Evolutionary conservation across 2,329 filamentous ascomycete genomes (phyloP).

Genomic region (Apiospora kogelbergensis): DNA sequence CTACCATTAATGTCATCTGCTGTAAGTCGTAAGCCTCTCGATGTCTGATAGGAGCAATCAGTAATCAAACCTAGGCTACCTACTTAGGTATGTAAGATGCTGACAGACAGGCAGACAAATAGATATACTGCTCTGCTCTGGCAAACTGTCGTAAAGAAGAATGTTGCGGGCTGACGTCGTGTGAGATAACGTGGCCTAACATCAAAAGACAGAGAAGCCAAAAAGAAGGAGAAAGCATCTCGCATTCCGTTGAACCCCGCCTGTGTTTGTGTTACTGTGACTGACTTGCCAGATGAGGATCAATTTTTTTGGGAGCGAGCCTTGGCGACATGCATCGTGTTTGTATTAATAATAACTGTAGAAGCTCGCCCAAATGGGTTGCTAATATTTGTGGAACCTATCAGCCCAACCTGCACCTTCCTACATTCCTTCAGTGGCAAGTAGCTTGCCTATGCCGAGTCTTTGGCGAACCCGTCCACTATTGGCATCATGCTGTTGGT

Average conservation of each 20-base stretch:
- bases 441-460: background rate
- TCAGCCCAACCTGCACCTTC: background rate
- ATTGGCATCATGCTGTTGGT: background rate
- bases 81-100: background rate
- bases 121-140: background rate
- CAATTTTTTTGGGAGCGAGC: background rate
- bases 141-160: background rate
- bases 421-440: background rate
- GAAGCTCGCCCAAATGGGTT: background rate
- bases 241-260: background rate
- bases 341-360: conserved; percentile 7
- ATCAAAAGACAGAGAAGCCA: background rate
- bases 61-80: background rate
- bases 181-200: background rate
- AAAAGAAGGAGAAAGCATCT: background rate
- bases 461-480: background rate
- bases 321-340: background rate
- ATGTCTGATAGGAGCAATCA: background rate
- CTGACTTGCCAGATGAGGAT: background rate
- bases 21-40: background rate
- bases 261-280: background rate
- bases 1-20: background rate
- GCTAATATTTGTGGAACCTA: background rate
- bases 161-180: background rate
- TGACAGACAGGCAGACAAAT: background rate